Base-by-base conservation (phyloP, 768 basidiomycete species). In the Harrya chromipes region DNA sequence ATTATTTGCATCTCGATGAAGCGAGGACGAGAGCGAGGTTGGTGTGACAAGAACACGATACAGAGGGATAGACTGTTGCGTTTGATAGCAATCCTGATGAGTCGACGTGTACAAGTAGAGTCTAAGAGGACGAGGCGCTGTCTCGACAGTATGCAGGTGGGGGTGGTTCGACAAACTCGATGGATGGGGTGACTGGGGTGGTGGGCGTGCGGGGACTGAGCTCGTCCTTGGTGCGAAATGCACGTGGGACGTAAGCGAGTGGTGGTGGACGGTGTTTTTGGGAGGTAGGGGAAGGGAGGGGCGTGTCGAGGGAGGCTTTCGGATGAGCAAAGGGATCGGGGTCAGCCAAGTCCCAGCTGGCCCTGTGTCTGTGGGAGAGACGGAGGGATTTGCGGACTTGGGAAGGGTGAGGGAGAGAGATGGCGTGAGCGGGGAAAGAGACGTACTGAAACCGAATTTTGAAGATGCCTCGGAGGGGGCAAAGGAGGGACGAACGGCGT, bases 321-420 rank as follows among this genome's bases (percentile, higher is more conserved):
- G 39, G 27, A 7, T 19, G 33, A 3, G 36, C 27, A 12, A 50
- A 52, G 1, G 65, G 61, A 49, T 67, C 66, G 3, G 59, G 54
- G 34, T 68, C 65, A 0, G 62, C 56, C 62, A 67, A 68, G 51
- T 68, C 67, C 65, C 65, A 67, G 54, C 60, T 59, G 21, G 40
- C 56, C 6, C 50, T 40, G 7, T 34, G 54, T 40, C 47, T 54
- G 35, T 55, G 59, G 0, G 60, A 54, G 27, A 64, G 54, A 38
- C 53, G 66, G 33, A 62, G 49, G 11, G 65, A 52, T 5, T 66
- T 68, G 6, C 61, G 66, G 33, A 43, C 64, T 65, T 16, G 17
- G 2, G 9, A 17, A 19, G 3, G 12, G 36, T 44, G 8, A 12
- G 34, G 4, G 24, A 19, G 4, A 26, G 33, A 0, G 6, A 2